Base-by-base conservation (phyloP, 345 rosid species). In the Lumnitzera littorea region DNA sequence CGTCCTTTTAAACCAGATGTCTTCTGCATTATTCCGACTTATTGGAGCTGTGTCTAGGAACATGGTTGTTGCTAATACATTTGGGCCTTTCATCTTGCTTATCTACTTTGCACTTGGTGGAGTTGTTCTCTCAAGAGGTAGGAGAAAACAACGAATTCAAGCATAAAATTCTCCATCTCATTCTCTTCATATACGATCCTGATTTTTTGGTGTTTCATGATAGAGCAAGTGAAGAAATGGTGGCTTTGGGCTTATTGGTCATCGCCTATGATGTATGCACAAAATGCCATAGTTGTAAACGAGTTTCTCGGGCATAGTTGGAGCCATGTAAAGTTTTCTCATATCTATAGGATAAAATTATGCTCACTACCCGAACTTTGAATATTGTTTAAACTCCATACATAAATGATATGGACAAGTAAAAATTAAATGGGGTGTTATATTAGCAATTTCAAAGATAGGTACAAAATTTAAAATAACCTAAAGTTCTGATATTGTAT, bases 201-300 rank as follows among this genome's bases (percentile, higher is more conserved):
- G 20, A 14, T 48, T 50, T 50, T 36, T 46, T 60, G 24, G 20
- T 20, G 47, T 61, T 36, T 50, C 41, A 46, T 58, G 41, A 64
- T 80, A 91, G 98, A 88, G 13, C 61, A 83, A 53, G 64, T 91
- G 1, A 88, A 91, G 69, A 83, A 78, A 58, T 88, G 96, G 98
- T 86, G 96, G 98, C 78, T 80, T 29, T 88, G 96, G 96, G 95
- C 77, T 56, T 91, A 72, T 70, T 91, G 96, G 96, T 24, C 62
- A 55, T 88, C 95, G 7, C 91, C 98, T 15, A 27, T 91, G 51
- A 86, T 84, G 95, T 91, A 91, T 48, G 90, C 78, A 57, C 95
- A 88, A 54, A 88, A 75, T 25, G 98, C 95, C 0, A 58, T 86
- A 3, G 56, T 71, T 24, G 82, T 73, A 36, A 91, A 88, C 29